Evolutionary conservation across 176 grass and related monocot genomes (phyloP).

Genomic region (Poa pratensis): DNA sequence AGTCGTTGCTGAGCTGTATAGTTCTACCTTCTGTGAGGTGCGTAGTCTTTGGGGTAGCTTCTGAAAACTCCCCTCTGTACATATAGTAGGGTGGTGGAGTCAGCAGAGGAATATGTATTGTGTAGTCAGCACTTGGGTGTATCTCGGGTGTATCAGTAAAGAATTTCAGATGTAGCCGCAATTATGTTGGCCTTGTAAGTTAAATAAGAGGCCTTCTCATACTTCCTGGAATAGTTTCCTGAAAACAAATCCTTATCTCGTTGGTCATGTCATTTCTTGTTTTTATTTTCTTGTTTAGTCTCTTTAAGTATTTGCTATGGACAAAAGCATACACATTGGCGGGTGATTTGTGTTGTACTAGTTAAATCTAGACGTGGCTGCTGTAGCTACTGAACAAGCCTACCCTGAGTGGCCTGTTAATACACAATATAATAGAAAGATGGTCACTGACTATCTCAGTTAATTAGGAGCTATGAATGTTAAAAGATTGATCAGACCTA

Average conservation of each 20-base stretch:
- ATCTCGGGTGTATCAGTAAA: slow-evolving; percentile 8
- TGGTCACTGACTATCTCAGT: not conserved
- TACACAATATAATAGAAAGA: not conserved
- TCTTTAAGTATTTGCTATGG: not conserved
- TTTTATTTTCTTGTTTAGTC: too few relatives aligned
- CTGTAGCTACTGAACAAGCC: not conserved
- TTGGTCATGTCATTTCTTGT: not conserved
- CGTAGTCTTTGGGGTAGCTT: slow-evolving; percentile 35
- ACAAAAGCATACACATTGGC: not conserved
- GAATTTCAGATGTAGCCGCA: not conserved
- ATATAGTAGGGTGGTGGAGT: slow-evolving; percentile 39
- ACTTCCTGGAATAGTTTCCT: not conserved
- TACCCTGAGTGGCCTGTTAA: not conserved
- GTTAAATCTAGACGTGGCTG: not conserved
- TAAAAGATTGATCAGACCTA: not conserved
- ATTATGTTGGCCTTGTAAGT: slow-evolving; percentile 37
- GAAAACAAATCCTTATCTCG: not conserved
- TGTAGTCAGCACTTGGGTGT: slow-evolving; percentile 20
- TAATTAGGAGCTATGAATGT: not conserved
- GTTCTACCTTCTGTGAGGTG: not conserved
- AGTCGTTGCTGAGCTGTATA: slow-evolving; percentile 11
- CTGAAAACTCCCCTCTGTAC: slow-evolving; percentile 23
- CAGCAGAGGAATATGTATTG: slow-evolving; percentile 8
- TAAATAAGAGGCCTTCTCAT: slow-evolving; percentile 37
- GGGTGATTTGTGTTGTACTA: not conserved